These are phyloP conservation scores for Fusarium sulawesiense DNA, from an alignment of 2,329 filamentous ascomycete species.

Conservation along the genomic window DNA sequence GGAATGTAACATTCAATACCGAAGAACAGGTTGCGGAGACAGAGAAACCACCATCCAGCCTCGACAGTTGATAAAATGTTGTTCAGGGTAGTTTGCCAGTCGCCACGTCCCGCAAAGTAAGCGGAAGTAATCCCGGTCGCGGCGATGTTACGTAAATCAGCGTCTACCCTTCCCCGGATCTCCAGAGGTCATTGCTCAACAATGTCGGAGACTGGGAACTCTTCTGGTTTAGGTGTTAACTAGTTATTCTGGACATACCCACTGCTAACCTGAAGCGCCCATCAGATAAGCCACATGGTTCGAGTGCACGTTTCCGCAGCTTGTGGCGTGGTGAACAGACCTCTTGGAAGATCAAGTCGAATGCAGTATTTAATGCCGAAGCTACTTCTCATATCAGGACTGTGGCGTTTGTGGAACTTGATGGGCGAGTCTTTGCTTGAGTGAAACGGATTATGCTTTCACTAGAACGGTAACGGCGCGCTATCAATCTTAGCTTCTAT, in stretches of 20 bases:
- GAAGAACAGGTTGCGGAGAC: not conserved
- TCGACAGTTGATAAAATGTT: not conserved
- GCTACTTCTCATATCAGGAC: not conserved
- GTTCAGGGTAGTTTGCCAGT: not conserved
- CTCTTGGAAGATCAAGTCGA: not conserved
- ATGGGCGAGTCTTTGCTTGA: not conserved
- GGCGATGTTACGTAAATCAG: not conserved
- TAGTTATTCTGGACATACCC: not conserved
- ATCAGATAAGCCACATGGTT: not conserved
- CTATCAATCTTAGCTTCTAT: not conserved
- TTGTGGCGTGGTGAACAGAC: not conserved
- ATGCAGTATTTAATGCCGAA: not conserved
- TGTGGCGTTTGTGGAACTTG: not conserved
- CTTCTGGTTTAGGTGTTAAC: not conserved
- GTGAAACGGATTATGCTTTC: not conserved
- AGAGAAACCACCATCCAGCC: not conserved
- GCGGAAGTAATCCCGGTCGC: not conserved
- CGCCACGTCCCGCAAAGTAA: not conserved
- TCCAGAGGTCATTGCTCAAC: not conserved
- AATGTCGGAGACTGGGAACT: not conserved
- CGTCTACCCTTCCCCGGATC: not conserved
- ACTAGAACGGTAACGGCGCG: not conserved
- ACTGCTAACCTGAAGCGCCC: not conserved
- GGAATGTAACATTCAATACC: too few species aligned
- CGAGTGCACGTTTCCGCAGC: not conserved